Base-by-base conservation (phyloP, 1,284 basidiomycete genomes). In the Hymenochaete sp. region DNA sequence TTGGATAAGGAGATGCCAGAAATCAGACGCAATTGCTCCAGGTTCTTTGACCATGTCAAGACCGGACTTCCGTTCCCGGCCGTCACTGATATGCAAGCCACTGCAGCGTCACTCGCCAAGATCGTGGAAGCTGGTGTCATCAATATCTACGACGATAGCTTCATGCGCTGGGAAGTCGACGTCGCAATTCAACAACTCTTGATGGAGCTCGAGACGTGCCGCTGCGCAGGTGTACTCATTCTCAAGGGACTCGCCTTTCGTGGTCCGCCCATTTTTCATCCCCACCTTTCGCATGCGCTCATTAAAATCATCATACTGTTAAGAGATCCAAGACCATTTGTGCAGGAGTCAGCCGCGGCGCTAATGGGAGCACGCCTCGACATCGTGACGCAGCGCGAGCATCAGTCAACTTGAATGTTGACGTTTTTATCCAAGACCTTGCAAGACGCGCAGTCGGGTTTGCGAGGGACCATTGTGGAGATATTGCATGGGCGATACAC, bases 401-500 rank as follows among this genome's bases (percentile, higher is more conserved):
- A 81, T 24, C 77, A 81, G 56, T 67, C 71, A 0, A 71, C n/a
- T n/a, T n/a, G n/a, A n/a, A n/a, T 73, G 13, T 80, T 73, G 45
- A 70, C 79, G 10, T 82, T 81, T 55, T 73, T 93, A 50, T 66
- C 70, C 50, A 83, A 83, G 66, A 85, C 96, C 18, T 75, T 95
- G 47, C 79, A 87, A 53, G 93, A 98, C 57, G 92, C 93, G 3
- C 87, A 92, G 59, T 70, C 74, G 47, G 95, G 93, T 1, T 67
- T 98, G 45, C 86, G 86, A 61, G 82, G 82, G 61, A 72, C 77
- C 3, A 79, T 82, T 2, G 75, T 85, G 27, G 95, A 88, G 66
- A 76, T 90, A 21, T 90, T 98, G 35, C 92, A 98, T 54, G 96
- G 95, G 1, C 73, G 95, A 47, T 90, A 97, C 61, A 93, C 92